Base-by-base conservation (phyloP, 805 yeast species). In the Middelhovenomyces tepae region DNA sequence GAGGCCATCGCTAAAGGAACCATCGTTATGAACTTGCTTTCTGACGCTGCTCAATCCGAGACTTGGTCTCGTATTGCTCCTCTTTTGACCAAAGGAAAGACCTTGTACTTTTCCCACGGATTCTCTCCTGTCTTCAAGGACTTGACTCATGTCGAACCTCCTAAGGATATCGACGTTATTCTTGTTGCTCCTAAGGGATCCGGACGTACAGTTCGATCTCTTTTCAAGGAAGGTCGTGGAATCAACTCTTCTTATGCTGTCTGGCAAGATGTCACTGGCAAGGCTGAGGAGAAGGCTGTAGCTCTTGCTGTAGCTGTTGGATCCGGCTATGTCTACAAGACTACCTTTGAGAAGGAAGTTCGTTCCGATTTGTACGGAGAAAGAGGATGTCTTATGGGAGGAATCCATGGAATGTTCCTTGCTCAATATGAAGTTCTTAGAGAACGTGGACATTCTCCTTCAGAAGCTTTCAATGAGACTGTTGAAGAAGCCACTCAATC, bases 401-500 rank as follows among this genome's bases (percentile, higher is more conserved):
- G 97, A 78, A 89, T 91, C 74, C 98, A 91, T 75, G 98, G 98
- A 78, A 91, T 91, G 97, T 91, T 91, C 91, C 78, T 91, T 60
- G 98, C 98, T 54, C 98, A 91, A 75, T 91, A 91, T 77, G 98
- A 91, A 71, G 98, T 91, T 45, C 79, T 91, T 65, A 87, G 98
- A 74, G 97, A 89, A 75, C 86, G 93, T 64, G 98, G 98, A 50
- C 98, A 91, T 79, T 75, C 96, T 49, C 98, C 98, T 72, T 85
- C 96, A 42, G 98, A 91, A 75, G 97, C 98, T 56, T 91, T 91
- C 87, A 91, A 91, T 71, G 98, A 91, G 76, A 91, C 98, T 53
- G 98, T 91, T 52, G 98, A 91, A 76, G 98, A 91, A 74, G 98
- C 98, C 50, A 91, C 98, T 47, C 98, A 91, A 74, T 91, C 97